A percentile compares a stretch with the other conserved stretches of the same genome.
phyloP scores from a whole-genome alignment of 2,329 filamentous ascomycete species.

The Hypomyces rosellus region DNA sequence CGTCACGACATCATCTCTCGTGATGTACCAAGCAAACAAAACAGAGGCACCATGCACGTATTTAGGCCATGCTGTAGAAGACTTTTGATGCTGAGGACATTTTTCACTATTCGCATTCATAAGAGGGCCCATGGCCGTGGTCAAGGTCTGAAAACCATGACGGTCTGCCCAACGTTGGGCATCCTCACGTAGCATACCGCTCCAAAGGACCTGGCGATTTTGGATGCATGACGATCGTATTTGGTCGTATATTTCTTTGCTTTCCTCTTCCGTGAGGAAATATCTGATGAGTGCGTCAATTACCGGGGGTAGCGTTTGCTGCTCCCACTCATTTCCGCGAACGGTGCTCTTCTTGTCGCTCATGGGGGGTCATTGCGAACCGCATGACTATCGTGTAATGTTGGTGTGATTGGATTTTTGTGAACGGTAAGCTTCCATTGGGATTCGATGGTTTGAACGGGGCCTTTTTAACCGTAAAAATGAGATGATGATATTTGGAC shows the following conservation, averaged over 20 bases:
- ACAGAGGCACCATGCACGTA: slow-evolving; percentile 18
- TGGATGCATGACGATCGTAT: not conserved
- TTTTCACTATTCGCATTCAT: slow-evolving; percentile 1
- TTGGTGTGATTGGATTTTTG: not conserved
- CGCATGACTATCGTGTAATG: not conserved
- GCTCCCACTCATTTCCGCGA: not conserved
- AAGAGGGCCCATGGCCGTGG: slow-evolving; percentile 14
- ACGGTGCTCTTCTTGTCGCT: not conserved
- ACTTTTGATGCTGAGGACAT: not conserved
- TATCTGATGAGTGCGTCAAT: not conserved
- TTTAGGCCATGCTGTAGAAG: not conserved
- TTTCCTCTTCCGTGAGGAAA: not conserved
- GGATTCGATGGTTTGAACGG: too few species aligned
- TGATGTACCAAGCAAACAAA: slow-evolving; percentile 14
- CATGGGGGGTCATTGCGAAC: not conserved
- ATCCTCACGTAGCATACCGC: slow-evolving; percentile 10
- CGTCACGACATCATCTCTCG: slow-evolving; percentile 9
- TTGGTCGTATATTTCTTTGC: not conserved
- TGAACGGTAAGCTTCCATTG: not conserved
- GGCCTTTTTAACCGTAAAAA: too few species aligned
- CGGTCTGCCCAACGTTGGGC: slow-evolving; percentile 15
- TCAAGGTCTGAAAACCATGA: slow-evolving; percentile 13
- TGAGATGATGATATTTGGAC: not conserved
- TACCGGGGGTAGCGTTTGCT: not conserved
- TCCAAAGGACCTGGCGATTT: slow-evolving; percentile 16